Base-by-base conservation (phyloP, 1,284 basidiomycete species). In the Ustilago tritici region DNA sequence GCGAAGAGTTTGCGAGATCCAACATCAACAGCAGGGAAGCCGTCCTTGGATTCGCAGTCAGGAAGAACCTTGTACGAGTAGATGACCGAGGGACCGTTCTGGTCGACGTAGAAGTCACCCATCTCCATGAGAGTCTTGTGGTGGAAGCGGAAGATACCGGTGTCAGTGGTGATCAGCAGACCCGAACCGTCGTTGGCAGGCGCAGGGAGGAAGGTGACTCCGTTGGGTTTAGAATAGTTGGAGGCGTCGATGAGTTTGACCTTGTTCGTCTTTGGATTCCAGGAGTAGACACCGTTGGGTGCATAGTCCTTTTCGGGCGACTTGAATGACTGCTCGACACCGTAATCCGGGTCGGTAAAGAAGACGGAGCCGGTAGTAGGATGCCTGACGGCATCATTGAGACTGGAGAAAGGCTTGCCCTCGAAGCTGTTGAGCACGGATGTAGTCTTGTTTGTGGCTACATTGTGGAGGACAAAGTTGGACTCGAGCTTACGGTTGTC, bases 321-420 rank as follows among this genome's bases (percentile, higher is more conserved):
- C 58, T 74, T 77, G 67, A 77, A 79, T 17, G 60, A 65, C 56
- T 79, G 78, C 65, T 74, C 78, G 32, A 79, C 67, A 49, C 78
- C 78, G 59, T 79, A 79, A 61, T 79, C 78, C 19, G 78, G 78
- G 47, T 79, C 78, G 31, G 78, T 79, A 61, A 79, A 79, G 46
- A 79, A 77, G 55, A 79, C 56, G 23, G 61, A 64, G 17, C 75
- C 68, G 15, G 63, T 71, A n/a, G 66, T 64, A 8, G 71, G 61
- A 35, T 79, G 78, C 36, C 62, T 68, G 52, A 79, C 75, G 8
- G 59, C 61, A 38, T 79, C 78, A 56, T 79, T 79, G 56, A 79
- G 65, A 65, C 78, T 79, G 19, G 78, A 79, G 58, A 79, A 79
- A 2, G 70, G 70, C 43, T 68, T 73, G 35, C 65, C 67, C 2